Evolutionary conservation across 192 early-diverging fungal genomes (phyloP), one percentile per base, ranked within the genome.

Genomic region (Martensiomyces pterosporus): DNA sequence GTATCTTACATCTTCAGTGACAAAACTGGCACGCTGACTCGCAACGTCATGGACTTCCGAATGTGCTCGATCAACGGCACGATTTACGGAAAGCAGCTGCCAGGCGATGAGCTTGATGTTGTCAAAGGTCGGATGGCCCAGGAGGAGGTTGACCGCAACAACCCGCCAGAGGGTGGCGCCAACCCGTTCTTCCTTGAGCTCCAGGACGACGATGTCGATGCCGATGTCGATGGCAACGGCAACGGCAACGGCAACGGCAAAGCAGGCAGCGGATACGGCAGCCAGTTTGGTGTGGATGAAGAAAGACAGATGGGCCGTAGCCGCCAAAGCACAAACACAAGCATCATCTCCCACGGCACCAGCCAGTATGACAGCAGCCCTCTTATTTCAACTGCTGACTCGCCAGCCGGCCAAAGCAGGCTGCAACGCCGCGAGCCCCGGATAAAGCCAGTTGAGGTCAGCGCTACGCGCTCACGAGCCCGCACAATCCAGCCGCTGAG

Each of bases 1-100:
- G 91, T 98, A 24, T 89, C 94, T 57, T 98, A 98, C 60, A 82
- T 98, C 1, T 98, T 98, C 57, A 87, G 86, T 19, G 94, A 98
- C 72, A 98, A 98, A 57, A 98, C 94, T 14, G 94, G 94, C 13
- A 95, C 94, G 4, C 73, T 98, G 43, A 98, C 94, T 7, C 85
- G 87, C 52, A 98, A 98, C 55, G 82, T 90, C 24, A 98, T 98
- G 94, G 63, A 94, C 64, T 98, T 98, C 51, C 90, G 90, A 41
- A 91, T 91, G 75, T 93, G 89, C 68, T 81, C 86, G 0, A 89
- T 98, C 59, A 81, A 80, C 51, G 95, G 94, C 12, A 79, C 80
- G 19, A 70, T 85, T 7, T 98, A 98, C 62, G 95, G 94, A 41
- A 75, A 76, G 47, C 84, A 85, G 55, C 79, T 79, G 14, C 79